Evolutionary conservation across 805 yeast species (phyloP), one percentile per base, ranked within the genome.

Genomic region (Candida bentonensis): DNA sequence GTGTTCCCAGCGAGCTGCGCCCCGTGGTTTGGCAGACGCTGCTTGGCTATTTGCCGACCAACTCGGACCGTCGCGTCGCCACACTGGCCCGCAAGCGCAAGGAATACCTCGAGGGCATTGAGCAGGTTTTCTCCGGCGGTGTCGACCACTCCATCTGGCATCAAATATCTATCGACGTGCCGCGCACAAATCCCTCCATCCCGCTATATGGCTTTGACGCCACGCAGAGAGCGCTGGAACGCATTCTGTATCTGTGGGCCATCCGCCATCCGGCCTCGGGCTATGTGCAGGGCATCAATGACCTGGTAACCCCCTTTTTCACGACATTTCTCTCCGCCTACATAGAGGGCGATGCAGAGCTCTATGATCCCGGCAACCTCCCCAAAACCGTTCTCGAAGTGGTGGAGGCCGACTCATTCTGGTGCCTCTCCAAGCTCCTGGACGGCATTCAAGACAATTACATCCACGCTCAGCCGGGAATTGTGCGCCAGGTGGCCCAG

Each of bases 401-500:
- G 15, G 76, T 89, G 17, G 98, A 92, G 58, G 96, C 96, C 2
- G 98, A 92, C 63, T 80, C 95, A 2, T 92, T 84, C 65, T 92
- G 98, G 98, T 92, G 97, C 61, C 66, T 92, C 46, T 82, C 96
- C 2, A 79, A 89, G 56, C 68, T 92, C 22, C 68, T 92, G 42
- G 98, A 92, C 56, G 94, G 94, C 20, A 92, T 92, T 49, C 95
- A 94, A 52, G 98, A 92, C 61, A 92, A 88, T 58, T 92, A 88
- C 62, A 89, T 92, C 44, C 97, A 89, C 63, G 96, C 95, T 27
- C 98, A 92, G 61, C 98, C 98, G 0, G 98, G 98, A 2, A 92
- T 92, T 42, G 74, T 87, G 40, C 73, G 95, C 49, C 98, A 92
- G 63, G 96, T 92, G 1, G 73, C 73, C 23, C 42, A 82, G 51